Conservation (phyloP, 148 eudicot genomes). For the Persicaria maculosa region DNA sequence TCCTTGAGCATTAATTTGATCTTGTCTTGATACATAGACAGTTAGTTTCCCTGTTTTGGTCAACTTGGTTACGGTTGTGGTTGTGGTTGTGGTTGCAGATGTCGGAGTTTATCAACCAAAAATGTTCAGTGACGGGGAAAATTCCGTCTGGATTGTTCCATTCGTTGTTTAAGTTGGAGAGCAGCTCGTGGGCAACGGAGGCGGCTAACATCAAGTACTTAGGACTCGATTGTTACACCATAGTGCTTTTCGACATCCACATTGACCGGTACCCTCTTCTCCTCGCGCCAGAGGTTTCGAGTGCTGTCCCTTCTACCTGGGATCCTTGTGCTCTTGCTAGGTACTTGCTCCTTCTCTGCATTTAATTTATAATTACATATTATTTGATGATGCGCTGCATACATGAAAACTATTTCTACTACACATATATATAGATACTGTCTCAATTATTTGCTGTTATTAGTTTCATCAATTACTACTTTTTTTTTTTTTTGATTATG, state of each 20-base stretch:
- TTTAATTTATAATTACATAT: neutral
- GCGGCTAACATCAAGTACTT: conserved; percentile 49
- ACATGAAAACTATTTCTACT: too few species aligned
- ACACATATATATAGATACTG: too few species aligned
- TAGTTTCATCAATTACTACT: too few species aligned
- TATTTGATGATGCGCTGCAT: too few species aligned
- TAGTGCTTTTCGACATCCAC: conserved; percentile 39
- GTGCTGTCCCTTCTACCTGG: conserved; percentile 69
- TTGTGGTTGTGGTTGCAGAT: conserved; percentile 30
- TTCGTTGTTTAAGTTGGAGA: conserved; percentile 49
- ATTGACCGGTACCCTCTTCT: conserved; percentile 58
- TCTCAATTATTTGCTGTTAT: too few species aligned
- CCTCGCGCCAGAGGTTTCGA: conserved; percentile 46
- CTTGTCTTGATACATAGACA: too few species aligned
- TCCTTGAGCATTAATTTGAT: too few species aligned
- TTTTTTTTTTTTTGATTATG: too few species aligned
- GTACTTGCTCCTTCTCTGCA: conserved; percentile 17
- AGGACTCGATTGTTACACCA: conserved; percentile 63
- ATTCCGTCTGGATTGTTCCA: conserved; percentile 72
- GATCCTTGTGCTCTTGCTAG: conserved; percentile 76
- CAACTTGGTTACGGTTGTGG: too few species aligned
- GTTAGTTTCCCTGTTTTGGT: too few species aligned
- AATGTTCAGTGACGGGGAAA: conserved; percentile 50
- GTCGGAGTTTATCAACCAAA: conserved; percentile 69
- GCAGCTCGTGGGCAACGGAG: conserved; percentile 75